A percentile compares a stretch with the other conserved stretches of the same genome.
Evolutionary conservation across 768 basidiomycete genomes (phyloP).

Genomic region (Leucocoprinus birnbaumii): DNA sequence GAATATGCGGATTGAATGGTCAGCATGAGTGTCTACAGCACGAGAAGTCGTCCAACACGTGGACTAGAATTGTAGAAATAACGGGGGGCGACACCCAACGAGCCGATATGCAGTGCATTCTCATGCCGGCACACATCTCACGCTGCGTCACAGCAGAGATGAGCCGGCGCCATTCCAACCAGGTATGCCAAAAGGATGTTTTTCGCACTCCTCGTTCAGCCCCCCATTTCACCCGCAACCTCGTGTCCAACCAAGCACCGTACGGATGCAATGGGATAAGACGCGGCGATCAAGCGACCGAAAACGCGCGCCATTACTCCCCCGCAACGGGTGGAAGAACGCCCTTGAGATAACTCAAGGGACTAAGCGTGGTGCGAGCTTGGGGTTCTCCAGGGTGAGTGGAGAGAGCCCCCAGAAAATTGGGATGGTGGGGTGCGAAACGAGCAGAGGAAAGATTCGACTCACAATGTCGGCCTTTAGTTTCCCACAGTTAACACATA

Average conservation of each 20-base stretch:
- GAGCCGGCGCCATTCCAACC: slow-evolving; percentile 48
- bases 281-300: slow-evolving; percentile 94
- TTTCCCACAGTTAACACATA: slow-evolving; percentile 98
- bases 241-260: slow-evolving; percentile 80
- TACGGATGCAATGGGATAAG: slow-evolving; percentile 58
- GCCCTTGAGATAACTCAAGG: slow-evolving; percentile 73
- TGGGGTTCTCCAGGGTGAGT: slow-evolving; percentile 88
- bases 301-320: slow-evolving; percentile 72
- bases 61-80: slow-evolving; percentile 25
- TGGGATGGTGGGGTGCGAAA: slow-evolving; percentile 94
- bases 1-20: slow-evolving; percentile 63
- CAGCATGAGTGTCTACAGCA: slow-evolving; percentile 51
- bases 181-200: slow-evolving; percentile 34
- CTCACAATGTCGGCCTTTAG: slow-evolving; percentile 97
- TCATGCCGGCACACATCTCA: slow-evolving; percentile 45
- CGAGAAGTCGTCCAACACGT: slow-evolving; percentile 15
- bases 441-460: slow-evolving; percentile 82
- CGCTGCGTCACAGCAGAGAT: slow-evolving; percentile 72
- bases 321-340: slow-evolving; percentile 78
- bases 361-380: slow-evolving; percentile 79
- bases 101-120: slow-evolving; percentile 58
- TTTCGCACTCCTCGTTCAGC: slow-evolving; percentile 94
- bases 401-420: slow-evolving; percentile 99
- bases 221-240: slow-evolving; percentile 96
- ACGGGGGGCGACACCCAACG: slow-evolving; percentile 60